A percentile compares a stretch with the other conserved stretches of the same genome.
Evolutionary conservation across 257 asterid genomes (phyloP).

Genomic region (Agastache rugosa): DNA sequence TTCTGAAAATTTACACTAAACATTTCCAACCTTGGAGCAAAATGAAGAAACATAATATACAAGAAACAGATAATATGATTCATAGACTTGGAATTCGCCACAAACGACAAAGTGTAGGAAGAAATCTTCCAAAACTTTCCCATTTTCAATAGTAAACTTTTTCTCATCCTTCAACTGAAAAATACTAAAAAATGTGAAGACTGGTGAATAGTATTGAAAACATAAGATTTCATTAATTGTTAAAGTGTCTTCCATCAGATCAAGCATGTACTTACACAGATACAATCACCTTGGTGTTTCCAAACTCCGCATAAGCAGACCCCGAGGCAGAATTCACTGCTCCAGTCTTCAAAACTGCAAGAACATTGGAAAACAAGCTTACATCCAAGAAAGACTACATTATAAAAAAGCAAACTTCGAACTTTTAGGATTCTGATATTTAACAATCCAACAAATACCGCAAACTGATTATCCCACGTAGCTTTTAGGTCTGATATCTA

Average conservation of each 20-base stretch:
- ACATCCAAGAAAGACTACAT: background rate
- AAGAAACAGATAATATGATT: background rate
- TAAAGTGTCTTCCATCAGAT: background rate
- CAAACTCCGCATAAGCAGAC: constrained; percentile 97
- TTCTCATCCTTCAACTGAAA: background rate
- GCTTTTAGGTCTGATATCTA: background rate
- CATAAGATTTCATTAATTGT: background rate
- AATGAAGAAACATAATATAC: background rate
- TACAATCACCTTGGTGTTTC: constrained; percentile 93
- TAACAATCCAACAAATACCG: background rate
- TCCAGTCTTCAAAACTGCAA: constrained; percentile 85
- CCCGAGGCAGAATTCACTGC: constrained; percentile 96
- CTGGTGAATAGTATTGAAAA: background rate
- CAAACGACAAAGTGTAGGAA: constrained; percentile 17
- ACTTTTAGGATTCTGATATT: background rate
- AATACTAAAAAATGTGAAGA: constrained; percentile 2
- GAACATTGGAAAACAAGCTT: background rate
- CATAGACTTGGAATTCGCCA: background rate
- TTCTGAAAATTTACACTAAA: background rate
- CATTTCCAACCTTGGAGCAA: constrained; percentile 23
- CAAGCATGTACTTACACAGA: constrained; percentile 75
- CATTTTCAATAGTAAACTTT: background rate
- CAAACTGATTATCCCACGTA: background rate
- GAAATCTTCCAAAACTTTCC: constrained; percentile 16
- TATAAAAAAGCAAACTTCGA: background rate